phyloP scores from a whole-genome alignment of 768 basidiomycete genomes.

The Mycena leptocephala region DNA sequence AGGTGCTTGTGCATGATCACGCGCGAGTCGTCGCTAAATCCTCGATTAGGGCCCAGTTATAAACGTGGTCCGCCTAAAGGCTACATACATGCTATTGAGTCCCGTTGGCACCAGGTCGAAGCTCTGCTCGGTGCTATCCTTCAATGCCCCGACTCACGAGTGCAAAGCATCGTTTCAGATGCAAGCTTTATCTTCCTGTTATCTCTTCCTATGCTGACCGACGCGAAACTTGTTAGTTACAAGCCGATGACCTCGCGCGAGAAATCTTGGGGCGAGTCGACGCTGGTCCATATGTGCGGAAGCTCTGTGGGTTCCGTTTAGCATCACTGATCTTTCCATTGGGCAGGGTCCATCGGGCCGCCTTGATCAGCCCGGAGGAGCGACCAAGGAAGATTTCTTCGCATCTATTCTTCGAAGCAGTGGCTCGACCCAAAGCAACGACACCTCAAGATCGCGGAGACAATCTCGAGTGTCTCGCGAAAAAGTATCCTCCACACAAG shows the following conservation, averaged over 20 bases:
- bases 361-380: conserved; percentile 69
- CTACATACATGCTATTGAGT: conserved; percentile 95
- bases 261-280: conserved; percentile 87
- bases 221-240: conserved; percentile 49
- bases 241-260: conserved; percentile 81
- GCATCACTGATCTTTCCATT: conserved; percentile 18
- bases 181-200: conserved; percentile 11
- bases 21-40: conserved; percentile 1
- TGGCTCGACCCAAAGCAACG: conserved; percentile 66
- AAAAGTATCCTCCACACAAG: conserved; percentile 83
- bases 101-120: conserved; percentile 93
- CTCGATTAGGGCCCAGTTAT: conserved; percentile 76
- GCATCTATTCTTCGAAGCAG: conserved; percentile 80
- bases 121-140: conserved; percentile 89
- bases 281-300: conserved; percentile 82
- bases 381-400: conserved; percentile 86
- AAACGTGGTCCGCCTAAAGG: conserved; percentile 92
- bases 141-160: conserved; percentile 77
- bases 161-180: conserved; percentile 74
- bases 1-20: conserved; percentile 51
- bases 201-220: neutral
- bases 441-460: conserved; percentile 74
- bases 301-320: neutral
- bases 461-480: conserved; percentile 87
- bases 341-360: conserved; percentile 80